A percentile compares a stretch with the other conserved stretches of the same genome.
phyloP scores from a whole-genome alignment of 108 stramenopile species.

The Stephanodiscus minutulus region DNA sequence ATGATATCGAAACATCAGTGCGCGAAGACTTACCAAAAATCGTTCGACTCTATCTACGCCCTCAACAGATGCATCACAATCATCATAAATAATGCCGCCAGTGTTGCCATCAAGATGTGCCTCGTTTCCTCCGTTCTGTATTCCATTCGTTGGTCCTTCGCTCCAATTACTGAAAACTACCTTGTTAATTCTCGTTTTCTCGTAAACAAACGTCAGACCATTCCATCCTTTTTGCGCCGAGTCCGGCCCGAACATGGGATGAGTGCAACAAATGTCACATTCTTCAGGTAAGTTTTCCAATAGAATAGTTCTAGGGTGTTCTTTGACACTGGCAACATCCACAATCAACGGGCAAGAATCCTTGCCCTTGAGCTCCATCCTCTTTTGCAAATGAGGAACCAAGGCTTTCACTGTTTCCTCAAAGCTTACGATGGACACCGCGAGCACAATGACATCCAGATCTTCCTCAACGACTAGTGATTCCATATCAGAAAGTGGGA shows the following conservation, averaged over 20 bases:
- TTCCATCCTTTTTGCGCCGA: conserved; percentile 78
- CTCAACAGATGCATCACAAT: conserved; percentile 59
- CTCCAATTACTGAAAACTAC: conserved; percentile 43
- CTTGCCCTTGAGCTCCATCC: conserved; percentile 42
- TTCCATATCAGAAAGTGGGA: conserved; percentile 58
- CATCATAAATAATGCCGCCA: conserved; percentile 58
- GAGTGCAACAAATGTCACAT: conserved; percentile 94
- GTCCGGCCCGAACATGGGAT: conserved; percentile 96
- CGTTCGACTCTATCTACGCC: conserved; percentile 88
- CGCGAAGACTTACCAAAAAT: conserved; percentile 59
- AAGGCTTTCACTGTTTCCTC: conserved; percentile 65
- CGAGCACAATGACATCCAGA: conserved; percentile 88
- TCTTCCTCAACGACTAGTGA: conserved; percentile 57
- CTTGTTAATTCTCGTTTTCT: conserved; percentile 82
- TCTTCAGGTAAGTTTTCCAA: conserved; percentile 82
- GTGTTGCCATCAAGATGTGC: conserved; percentile 28
- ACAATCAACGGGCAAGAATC: conserved; percentile 84
- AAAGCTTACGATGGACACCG: conserved; percentile 96
- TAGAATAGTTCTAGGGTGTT: conserved; percentile 88
- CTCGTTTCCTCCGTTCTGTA: conserved; percentile 1
- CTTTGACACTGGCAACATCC: conserved; percentile 97
- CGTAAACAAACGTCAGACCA: conserved; percentile 96
- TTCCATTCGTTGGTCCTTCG: conserved; percentile 9
- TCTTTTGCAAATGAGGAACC: conserved; percentile 40
- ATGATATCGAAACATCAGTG: neutral